phyloP scores from a whole-genome alignment of 768 basidiomycete species.

The Mycena chlorophos region DNA sequence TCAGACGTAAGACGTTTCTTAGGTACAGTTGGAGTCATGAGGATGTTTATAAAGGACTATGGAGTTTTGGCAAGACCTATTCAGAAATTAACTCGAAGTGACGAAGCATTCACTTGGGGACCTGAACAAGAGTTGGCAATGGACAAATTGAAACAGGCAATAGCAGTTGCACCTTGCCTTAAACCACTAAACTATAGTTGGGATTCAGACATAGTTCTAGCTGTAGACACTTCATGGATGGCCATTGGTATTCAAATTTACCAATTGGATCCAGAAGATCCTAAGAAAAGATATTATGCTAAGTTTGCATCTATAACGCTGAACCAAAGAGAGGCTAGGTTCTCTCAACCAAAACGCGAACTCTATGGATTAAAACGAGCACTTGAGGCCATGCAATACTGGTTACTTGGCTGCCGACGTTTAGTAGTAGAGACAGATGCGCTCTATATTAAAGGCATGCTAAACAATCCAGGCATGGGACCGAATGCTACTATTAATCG shows the following conservation, averaged over 20 bases:
- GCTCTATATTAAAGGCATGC: slow-evolving; percentile 35
- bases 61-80: slow-evolving; percentile 9
- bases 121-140: slow-evolving; percentile 27
- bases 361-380: slow-evolving; percentile 36
- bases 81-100: slow-evolving; percentile 10
- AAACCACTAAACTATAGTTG: slow-evolving; percentile 31
- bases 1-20: slow-evolving; percentile 14
- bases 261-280: slow-evolving; percentile 30
- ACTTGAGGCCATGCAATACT: slow-evolving; percentile 20
- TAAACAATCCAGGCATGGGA: slow-evolving; percentile 34
- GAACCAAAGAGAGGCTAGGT: slow-evolving; percentile 34
- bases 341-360: slow-evolving; percentile 43
- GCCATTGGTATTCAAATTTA: slow-evolving; percentile 40
- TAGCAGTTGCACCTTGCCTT: slow-evolving; percentile 25
- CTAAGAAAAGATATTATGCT: slow-evolving; percentile 25
- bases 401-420: slow-evolving; percentile 27
- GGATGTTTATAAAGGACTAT: slow-evolving; percentile 27
- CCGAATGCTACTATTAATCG: slow-evolving; percentile 37
- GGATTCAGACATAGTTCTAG: slow-evolving; percentile 25
- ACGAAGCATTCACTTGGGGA: slow-evolving; percentile 30
- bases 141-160: slow-evolving; percentile 20
- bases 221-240: slow-evolving; percentile 32
- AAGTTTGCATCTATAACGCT: slow-evolving; percentile 41
- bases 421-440: slow-evolving; percentile 37
- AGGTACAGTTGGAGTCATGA: background rate